Evolutionary conservation across 768 basidiomycete species (phyloP).

Genomic region (Kwoniella shandongensis): DNA sequence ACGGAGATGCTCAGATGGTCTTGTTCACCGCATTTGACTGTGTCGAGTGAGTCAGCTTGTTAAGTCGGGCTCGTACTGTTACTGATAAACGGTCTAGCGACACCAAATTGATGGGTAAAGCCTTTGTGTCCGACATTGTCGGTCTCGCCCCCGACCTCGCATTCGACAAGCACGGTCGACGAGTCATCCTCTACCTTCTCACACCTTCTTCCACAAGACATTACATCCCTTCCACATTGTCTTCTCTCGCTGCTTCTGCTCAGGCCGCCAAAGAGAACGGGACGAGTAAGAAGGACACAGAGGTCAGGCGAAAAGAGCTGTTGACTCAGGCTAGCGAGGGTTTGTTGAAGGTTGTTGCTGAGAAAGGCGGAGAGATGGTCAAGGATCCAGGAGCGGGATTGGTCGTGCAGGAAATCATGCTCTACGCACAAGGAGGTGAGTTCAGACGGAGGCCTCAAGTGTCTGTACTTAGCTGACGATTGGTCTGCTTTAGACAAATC

Average conservation of each 20-base stretch:
- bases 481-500: slow-evolving; percentile 64
- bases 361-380: slow-evolving; percentile 64
- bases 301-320: slow-evolving; percentile 68
- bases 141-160: slow-evolving; percentile 60
- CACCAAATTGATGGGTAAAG: slow-evolving; percentile 83
- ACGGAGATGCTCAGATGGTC: slow-evolving; percentile 86
- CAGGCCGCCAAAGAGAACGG: slow-evolving; percentile 58
- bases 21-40: slow-evolving; percentile 86
- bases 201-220: slow-evolving; percentile 79
- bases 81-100: slow-evolving; percentile 60
- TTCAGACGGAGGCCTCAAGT: slow-evolving; percentile 24
- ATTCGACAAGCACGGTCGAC: slow-evolving; percentile 68
- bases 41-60: slow-evolving; percentile 67
- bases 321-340: slow-evolving; percentile 70
- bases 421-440: slow-evolving; percentile 79
- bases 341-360: slow-evolving; percentile 68
- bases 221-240: slow-evolving; percentile 79
- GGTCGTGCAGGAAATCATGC: slow-evolving; percentile 76
- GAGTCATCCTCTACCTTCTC: slow-evolving; percentile 77
- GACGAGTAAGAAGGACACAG: slow-evolving; percentile 80
- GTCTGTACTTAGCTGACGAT: background rate
- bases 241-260: slow-evolving; percentile 66
- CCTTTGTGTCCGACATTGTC: slow-evolving; percentile 70
- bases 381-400: slow-evolving; percentile 78
- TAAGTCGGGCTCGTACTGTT: background rate